phyloP scores from a whole-genome alignment of 306 rosid genomes.

The Prunus campanulata region DNA sequence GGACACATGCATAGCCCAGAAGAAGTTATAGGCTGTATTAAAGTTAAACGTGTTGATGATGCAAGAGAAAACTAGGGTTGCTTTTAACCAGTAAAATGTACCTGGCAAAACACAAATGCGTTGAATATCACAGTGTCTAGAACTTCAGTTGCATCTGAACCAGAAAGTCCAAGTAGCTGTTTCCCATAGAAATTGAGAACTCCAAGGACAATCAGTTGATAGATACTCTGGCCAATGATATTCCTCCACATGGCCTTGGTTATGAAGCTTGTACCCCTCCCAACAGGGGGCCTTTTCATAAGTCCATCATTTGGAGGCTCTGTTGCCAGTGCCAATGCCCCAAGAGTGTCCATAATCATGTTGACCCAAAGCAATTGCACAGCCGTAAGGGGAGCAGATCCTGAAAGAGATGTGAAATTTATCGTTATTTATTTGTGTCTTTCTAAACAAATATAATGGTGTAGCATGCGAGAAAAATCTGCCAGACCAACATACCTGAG shows the following conservation, averaged over 20 bases:
- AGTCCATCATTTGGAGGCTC: conserved; percentile 91
- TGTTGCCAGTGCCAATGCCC: conserved; percentile 95
- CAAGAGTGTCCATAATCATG: conserved; percentile 98
- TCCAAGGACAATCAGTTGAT: conserved; percentile 68
- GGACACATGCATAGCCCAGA: not conserved
- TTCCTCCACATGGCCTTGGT: conserved; percentile 96
- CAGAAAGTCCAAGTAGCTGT: conserved; percentile 58
- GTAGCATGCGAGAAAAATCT: not conserved
- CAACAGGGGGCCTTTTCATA: conserved; percentile 69
- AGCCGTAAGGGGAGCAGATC: conserved; percentile 95
- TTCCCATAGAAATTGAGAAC: conserved; percentile 65
- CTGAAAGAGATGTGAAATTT: conserved; percentile 42
- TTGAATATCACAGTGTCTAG: conserved; percentile 89
- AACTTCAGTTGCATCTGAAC: conserved; percentile 57
- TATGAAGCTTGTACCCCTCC: conserved; percentile 63
- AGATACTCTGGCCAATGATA: conserved; percentile 88
- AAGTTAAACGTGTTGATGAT: not conserved
- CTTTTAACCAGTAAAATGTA: conserved; percentile 16
- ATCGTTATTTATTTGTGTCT: conserved; percentile 2
- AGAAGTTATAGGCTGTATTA: not conserved
- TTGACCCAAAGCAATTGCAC: conserved; percentile 98
- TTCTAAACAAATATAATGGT: conserved; percentile 19
- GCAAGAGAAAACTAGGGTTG: not conserved
- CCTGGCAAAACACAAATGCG: conserved; percentile 96
- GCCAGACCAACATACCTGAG: conserved; percentile 56